phyloP scores from a whole-genome alignment of 2,329 filamentous ascomycete genomes.

The Ophiostoma angusticollis region DNA sequence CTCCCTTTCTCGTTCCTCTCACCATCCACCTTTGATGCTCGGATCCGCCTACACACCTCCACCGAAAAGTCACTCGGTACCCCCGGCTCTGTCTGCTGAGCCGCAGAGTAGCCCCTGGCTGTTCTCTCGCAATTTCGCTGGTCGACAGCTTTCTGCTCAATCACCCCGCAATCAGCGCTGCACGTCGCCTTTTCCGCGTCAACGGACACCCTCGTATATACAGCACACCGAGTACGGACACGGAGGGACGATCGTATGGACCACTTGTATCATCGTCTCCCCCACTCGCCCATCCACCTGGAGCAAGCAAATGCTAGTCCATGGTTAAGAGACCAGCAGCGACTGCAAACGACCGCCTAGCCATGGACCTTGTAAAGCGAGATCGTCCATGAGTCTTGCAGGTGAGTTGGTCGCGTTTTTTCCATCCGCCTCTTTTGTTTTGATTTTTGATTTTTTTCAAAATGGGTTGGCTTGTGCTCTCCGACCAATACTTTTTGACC shows the following conservation, averaged over 20 bases:
- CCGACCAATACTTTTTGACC: no score
- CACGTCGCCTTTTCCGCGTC: no score
- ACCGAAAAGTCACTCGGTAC: no score
- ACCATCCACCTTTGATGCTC: background rate
- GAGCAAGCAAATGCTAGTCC: slow-evolving; percentile 6
- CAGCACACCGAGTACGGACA: background rate
- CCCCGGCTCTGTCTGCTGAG: no score
- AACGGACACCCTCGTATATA: no score
- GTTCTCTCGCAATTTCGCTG: no score
- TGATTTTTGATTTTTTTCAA: background rate
- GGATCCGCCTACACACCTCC: no score
- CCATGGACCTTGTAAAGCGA: slow-evolving; percentile 5
- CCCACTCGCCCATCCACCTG: slow-evolving; percentile 8
- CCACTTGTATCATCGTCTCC: background rate
- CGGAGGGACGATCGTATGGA: background rate
- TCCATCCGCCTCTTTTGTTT: no score
- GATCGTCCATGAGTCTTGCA: background rate
- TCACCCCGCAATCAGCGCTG: no score
- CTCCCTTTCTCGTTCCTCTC: background rate
- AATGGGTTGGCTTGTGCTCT: no score
- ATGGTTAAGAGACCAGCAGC: slow-evolving; percentile 8
- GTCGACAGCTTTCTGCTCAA: no score
- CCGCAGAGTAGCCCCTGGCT: no score
- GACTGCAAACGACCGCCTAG: slow-evolving; percentile 6
- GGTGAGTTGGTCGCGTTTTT: slow-evolving; percentile 6